A percentile compares a stretch with the other conserved stretches of the same genome.
phyloP scores from a whole-genome alignment of 495 filamentous ascomycete genomes.

The Lepraria neglecta region DNA sequence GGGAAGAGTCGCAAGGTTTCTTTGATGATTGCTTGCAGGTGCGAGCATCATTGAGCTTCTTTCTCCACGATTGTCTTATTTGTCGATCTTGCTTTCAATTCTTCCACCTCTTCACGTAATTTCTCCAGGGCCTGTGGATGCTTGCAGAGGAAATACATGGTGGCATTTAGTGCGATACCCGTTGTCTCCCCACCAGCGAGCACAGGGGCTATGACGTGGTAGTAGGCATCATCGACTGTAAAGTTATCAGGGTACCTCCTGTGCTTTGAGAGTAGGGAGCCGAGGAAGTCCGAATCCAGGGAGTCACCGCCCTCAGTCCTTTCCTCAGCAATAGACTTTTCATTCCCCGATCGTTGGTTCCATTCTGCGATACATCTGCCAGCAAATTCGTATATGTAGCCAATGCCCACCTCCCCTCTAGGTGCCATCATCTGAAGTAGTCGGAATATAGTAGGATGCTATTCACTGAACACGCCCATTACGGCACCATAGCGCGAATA shows the following conservation, averaged over 20 bases:
- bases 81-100: constrained; percentile 21
- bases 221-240: constrained; percentile 37
- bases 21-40: constrained; percentile 45
- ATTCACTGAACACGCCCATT: constrained; percentile 43
- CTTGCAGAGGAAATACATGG: constrained; percentile 47
- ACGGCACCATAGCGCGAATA: constrained; percentile 33
- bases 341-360: constrained; percentile 14
- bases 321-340: constrained; percentile 18
- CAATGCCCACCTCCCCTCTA: constrained; percentile 40
- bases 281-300: constrained; percentile 39
- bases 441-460: constrained; percentile 41
- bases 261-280: constrained; percentile 51
- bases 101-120: constrained; percentile 43
- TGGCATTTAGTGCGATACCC: constrained; percentile 43
- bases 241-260: constrained; percentile 52
- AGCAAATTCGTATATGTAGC: constrained; percentile 42
- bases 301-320: constrained; percentile 44
- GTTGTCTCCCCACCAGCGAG: constrained; percentile 53
- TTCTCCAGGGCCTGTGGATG: constrained; percentile 35
- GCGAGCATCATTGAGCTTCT: constrained; percentile 45
- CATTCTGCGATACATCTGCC: constrained; percentile 19
- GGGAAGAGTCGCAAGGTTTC: constrained; percentile 37
- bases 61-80: constrained; percentile 34
- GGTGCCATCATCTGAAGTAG: constrained; percentile 32
- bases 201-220: constrained; percentile 40